These are phyloP conservation scores for Alloteropsis angusta DNA, from an alignment of 202 grass and related monocot species.

Conservation along the genomic window DNA sequence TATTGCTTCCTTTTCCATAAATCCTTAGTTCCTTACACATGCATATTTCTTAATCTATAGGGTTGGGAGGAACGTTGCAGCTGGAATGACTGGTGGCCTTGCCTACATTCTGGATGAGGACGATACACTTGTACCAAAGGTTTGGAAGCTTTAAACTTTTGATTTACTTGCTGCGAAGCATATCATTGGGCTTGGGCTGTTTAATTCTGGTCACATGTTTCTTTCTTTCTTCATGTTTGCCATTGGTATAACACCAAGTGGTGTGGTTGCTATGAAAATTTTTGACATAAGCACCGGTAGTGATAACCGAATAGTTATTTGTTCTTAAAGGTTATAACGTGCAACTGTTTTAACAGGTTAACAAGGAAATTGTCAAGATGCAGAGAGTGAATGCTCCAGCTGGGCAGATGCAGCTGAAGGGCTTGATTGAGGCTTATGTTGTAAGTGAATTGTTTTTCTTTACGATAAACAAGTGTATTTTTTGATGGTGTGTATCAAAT, in stretches of 20 bases:
- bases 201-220: constrained; percentile 2
- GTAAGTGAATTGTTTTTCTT: constrained; percentile 43
- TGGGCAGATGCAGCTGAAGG: constrained; percentile 98
- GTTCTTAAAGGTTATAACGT: background rate
- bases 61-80: constrained; percentile 94
- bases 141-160: constrained; percentile 19
- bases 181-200: background rate
- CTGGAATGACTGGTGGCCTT: constrained; percentile 97
- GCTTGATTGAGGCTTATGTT: constrained; percentile 95
- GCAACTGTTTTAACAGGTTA: constrained; percentile 50
- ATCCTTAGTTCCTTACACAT: constrained; percentile 18
- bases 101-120: constrained; percentile 99
- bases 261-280: background rate
- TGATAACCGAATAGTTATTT: background rate
- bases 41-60: constrained; percentile 39
- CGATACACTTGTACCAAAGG: constrained; percentile 80
- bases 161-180: background rate
- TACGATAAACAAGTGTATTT: background rate
- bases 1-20: background rate
- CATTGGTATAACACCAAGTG: background rate
- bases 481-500: background rate
- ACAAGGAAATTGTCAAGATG: constrained; percentile 99
- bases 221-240: background rate
- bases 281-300: background rate
- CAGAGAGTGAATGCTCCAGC: constrained; percentile 98